These are phyloP conservation scores for Entomortierella lignicola DNA, from an alignment of 192 early-diverging fungal species.

Conservation along the genomic window DNA sequence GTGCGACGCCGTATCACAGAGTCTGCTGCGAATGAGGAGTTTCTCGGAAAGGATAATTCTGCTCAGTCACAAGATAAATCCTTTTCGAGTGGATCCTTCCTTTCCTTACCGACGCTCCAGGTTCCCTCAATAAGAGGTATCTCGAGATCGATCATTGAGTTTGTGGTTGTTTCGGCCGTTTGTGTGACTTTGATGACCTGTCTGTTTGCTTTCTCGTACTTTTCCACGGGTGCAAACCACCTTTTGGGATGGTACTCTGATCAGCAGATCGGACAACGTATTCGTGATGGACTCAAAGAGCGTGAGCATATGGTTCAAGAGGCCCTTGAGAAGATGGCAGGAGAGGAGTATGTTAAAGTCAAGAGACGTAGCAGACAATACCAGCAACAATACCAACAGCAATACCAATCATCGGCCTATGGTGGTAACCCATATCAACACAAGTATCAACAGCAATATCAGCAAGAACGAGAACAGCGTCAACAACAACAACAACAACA, in stretches of 20 bases:
- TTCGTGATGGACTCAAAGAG: conserved; percentile 43
- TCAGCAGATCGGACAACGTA: conserved; percentile 43
- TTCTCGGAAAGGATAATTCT: neutral
- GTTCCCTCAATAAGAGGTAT: conserved; percentile 20
- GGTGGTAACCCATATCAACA: conserved; percentile 15
- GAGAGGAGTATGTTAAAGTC: conserved; percentile 46
- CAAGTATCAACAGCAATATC: conserved; percentile 25
- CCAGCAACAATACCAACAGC: conserved; percentile 21
- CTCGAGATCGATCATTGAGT: conserved; percentile 27
- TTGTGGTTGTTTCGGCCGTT: conserved; percentile 27
- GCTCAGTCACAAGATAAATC: neutral
- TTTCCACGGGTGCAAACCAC: conserved; percentile 33
- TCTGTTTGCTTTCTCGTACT: conserved; percentile 44
- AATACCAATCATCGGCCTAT: neutral
- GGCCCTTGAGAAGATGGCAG: conserved; percentile 51
- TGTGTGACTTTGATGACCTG: conserved; percentile 26
- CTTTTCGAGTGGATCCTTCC: neutral
- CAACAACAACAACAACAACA: conserved; percentile 25
- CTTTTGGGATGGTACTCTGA: conserved; percentile 46
- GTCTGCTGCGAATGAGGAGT: neutral
- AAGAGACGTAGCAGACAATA: conserved; percentile 32
- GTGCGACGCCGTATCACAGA: neutral
- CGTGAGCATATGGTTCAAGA: conserved; percentile 46
- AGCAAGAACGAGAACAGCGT: conserved; percentile 19
- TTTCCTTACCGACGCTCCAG: conserved; percentile 24